A percentile compares a stretch with the other conserved stretches of the same genome.
These are phyloP conservation scores for Fusarium nurragi DNA, from an alignment of 2,329 filamentous ascomycete genomes.

Conservation along the genomic window DNA sequence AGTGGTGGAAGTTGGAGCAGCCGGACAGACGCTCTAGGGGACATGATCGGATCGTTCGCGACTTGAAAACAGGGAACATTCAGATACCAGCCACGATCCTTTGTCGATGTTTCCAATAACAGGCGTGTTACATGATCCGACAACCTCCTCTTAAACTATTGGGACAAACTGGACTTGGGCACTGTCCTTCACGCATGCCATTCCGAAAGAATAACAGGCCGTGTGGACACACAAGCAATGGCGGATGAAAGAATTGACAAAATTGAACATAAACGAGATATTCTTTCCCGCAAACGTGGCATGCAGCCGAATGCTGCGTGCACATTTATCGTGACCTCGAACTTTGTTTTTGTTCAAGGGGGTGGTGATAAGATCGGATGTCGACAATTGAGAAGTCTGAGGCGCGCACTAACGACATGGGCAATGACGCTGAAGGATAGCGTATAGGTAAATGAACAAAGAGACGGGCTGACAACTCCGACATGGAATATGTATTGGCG, in stretches of 20 bases:
- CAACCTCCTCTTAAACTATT: constrained; percentile 67
- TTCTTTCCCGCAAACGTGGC: constrained; percentile 68
- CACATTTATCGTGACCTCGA: constrained; percentile 63
- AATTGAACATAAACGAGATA: constrained; percentile 69
- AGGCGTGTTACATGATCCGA: constrained; percentile 58
- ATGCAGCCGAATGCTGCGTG: constrained; percentile 64
- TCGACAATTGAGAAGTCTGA: constrained; percentile 22
- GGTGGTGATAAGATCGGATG: constrained; percentile 14
- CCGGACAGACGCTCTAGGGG: constrained; percentile 62
- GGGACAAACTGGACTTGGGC: constrained; percentile 68
- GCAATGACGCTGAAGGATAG: constrained; percentile 22
- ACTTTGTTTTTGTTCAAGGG: constrained; percentile 31
- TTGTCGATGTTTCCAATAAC: constrained; percentile 15
- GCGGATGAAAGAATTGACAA: constrained; percentile 62
- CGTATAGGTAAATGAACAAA: constrained; percentile 4
- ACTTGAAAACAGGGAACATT: constrained; percentile 10
- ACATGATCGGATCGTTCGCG: neutral
- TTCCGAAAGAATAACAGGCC: constrained; percentile 53
- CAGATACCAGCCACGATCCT: neutral
- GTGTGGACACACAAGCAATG: constrained; percentile 57
- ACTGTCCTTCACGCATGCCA: constrained; percentile 63
- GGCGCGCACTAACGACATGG: constrained; percentile 40
- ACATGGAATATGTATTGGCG: constrained; percentile 6
- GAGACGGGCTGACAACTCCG: constrained; percentile 7
- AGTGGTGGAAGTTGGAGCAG: constrained; percentile 75